These are phyloP conservation scores for Coniochaeta prunicola DNA, from an alignment of 2,329 filamentous ascomycete genomes.

Conservation along the genomic window DNA sequence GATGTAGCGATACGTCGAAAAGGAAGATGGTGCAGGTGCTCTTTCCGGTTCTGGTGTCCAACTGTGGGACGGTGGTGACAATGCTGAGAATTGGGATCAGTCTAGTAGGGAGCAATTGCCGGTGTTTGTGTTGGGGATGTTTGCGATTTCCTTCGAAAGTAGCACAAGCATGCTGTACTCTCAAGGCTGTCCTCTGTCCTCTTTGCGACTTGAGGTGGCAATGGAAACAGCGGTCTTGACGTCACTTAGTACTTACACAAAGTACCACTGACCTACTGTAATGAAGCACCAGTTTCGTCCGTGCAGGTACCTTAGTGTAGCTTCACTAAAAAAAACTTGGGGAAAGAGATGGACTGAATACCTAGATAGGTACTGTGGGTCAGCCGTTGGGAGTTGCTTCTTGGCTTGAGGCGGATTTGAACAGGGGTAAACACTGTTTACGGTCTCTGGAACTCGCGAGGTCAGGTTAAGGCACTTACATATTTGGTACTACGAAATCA, in stretches of 20 bases:
- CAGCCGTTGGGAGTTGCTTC: too few relatives aligned
- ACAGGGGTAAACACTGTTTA: too few relatives aligned
- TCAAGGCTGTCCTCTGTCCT: background rate
- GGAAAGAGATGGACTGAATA: too few relatives aligned
- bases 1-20: background rate
- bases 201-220: background rate
- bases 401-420: too few relatives aligned
- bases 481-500: too few relatives aligned
- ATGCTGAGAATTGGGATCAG: background rate
- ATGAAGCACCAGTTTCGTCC: too few relatives aligned
- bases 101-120: background rate
- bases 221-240: background rate
- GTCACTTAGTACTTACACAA: background rate
- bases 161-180: background rate
- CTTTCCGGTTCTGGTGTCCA: background rate
- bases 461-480: too few relatives aligned
- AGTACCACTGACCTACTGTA: too few relatives aligned
- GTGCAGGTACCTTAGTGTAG: too few relatives aligned
- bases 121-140: background rate
- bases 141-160: background rate
- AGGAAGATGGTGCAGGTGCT: background rate
- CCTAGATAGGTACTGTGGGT: too few relatives aligned
- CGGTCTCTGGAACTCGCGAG: too few relatives aligned
- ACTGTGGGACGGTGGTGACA: background rate
- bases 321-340: too few relatives aligned